Conservation (phyloP, 352 stramenopile genomes). For the Phytophthora constricta region DNA sequence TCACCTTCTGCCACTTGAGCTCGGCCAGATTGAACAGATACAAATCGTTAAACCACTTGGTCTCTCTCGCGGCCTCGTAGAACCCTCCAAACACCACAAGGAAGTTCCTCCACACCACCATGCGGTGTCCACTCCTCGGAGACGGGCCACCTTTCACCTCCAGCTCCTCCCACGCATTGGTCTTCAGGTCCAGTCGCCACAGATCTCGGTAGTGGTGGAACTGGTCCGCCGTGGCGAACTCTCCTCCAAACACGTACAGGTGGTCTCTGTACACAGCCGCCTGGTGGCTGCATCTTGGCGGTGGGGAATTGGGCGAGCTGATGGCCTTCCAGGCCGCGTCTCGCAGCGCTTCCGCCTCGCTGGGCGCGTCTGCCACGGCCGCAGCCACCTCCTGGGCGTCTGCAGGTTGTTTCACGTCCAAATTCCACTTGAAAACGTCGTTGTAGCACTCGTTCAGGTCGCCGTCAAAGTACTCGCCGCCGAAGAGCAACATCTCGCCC, state of each 20-base stretch:
- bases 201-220: constrained; percentile 98
- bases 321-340: constrained; percentile 88
- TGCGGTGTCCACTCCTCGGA: constrained; percentile 91
- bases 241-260: constrained; percentile 97
- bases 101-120: constrained; percentile 95
- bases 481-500: constrained; percentile 94
- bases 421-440: constrained; percentile 95
- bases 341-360: constrained; percentile 23
- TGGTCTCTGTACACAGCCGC: constrained; percentile 93
- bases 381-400: constrained; percentile 25
- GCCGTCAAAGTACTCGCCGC: constrained; percentile 98
- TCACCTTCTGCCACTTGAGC: constrained; percentile 89
- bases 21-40: constrained; percentile 92
- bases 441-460: constrained; percentile 97
- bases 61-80: constrained; percentile 93
- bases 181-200: constrained; percentile 93
- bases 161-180: constrained; percentile 94
- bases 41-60: constrained; percentile 97
- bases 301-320: constrained; percentile 87
- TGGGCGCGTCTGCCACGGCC: constrained; percentile 5
- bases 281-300: constrained; percentile 96
- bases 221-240: constrained; percentile 96
- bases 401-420: constrained; percentile 52
- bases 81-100: constrained; percentile 98
- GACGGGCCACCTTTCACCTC: constrained; percentile 84